These are phyloP conservation scores for Xylaria palmicola DNA, from an alignment of 495 filamentous ascomycete species.

Conservation along the genomic window DNA sequence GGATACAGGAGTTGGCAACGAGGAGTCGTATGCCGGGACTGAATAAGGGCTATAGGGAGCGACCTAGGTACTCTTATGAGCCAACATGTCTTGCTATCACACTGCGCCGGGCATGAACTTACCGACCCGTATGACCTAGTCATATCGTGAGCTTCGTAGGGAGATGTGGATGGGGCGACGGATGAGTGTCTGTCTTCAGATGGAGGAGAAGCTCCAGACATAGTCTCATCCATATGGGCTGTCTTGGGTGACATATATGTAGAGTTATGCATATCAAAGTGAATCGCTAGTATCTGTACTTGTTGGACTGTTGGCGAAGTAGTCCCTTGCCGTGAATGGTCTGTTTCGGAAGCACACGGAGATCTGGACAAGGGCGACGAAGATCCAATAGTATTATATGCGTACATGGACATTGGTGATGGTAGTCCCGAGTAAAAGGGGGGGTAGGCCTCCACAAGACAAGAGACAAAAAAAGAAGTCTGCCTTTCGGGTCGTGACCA, in stretches of 20 bases:
- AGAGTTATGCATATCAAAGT: conserved; percentile 26
- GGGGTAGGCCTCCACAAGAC: conserved; percentile 12
- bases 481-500: conserved; percentile 28
- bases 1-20: conserved; percentile 49
- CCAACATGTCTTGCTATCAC: conserved; percentile 2
- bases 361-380: conserved; percentile 17
- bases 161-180: conserved; percentile 21
- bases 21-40: conserved; percentile 38
- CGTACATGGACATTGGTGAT: conserved; percentile 14
- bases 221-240: conserved; percentile 27
- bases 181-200: conserved; percentile 23
- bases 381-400: conserved; percentile 24
- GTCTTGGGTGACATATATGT: conserved; percentile 21
- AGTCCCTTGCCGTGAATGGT: conserved; percentile 1
- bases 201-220: conserved; percentile 23
- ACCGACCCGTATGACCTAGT: conserved; percentile 29
- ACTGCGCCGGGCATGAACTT: conserved; percentile 2
- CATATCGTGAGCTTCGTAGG: conserved; percentile 27
- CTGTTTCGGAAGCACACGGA: conserved; percentile 13
- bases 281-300: background rate
- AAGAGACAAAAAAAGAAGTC: conserved; percentile 22
- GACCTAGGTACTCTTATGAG: conserved; percentile 30
- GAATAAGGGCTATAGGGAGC: conserved; percentile 45
- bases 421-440: background rate
- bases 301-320: conserved; percentile 14